phyloP scores from a whole-genome alignment of 192 early-diverging fungal species.

The Allomyces macrogynus region DNA sequence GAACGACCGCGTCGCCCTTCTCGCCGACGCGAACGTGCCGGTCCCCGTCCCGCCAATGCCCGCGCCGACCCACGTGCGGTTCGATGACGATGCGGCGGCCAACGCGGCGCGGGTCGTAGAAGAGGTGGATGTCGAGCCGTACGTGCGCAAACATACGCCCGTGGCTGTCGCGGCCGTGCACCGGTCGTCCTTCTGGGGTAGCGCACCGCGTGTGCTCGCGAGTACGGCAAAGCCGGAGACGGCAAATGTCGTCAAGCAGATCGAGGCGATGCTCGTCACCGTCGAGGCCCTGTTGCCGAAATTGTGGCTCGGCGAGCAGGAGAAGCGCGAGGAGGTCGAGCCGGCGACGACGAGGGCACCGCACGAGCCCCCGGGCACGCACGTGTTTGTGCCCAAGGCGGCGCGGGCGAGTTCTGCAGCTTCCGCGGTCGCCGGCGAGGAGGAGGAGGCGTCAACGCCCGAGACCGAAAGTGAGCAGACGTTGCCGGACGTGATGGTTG shows the following conservation, averaged over 20 bases:
- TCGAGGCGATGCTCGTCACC: neutral
- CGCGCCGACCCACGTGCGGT: constrained; percentile 15
- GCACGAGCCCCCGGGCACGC: neutral
- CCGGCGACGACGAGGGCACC: neutral
- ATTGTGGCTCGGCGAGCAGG: neutral
- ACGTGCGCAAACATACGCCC: constrained; percentile 1
- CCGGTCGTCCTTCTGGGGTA: neutral
- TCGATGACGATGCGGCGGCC: constrained; percentile 6
- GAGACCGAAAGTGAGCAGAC: neutral
- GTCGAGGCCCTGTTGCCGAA: neutral
- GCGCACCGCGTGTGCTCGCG: neutral
- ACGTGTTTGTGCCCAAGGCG: neutral
- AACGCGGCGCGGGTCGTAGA: constrained; percentile 2
- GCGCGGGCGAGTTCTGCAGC: neutral
- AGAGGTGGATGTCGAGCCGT: constrained; percentile 15
- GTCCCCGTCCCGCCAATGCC: neutral
- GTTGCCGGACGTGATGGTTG: neutral
- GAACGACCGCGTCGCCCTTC: neutral
- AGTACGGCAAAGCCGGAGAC: neutral
- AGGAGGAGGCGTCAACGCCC: neutral
- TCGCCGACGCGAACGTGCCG: neutral
- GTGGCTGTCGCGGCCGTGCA: neutral
- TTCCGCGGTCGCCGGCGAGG: too few species aligned
- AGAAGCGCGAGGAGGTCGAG: neutral
- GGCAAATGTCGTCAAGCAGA: neutral